phyloP scores from a whole-genome alignment of 805 yeast species.

The Phaffomyces thermotolerans region DNA sequence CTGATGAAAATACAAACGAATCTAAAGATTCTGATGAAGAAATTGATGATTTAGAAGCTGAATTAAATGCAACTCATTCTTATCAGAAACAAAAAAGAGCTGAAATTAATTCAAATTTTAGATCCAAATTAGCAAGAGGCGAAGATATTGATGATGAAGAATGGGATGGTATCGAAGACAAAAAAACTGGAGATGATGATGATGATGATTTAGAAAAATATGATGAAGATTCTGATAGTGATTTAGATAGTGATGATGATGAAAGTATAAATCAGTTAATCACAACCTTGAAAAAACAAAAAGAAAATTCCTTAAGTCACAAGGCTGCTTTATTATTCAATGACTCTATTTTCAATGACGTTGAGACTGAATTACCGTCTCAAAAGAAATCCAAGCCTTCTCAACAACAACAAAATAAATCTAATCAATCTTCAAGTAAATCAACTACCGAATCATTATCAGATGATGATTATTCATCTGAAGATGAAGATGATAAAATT shows the following conservation, averaged over 20 bases:
- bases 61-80: conserved; percentile 76
- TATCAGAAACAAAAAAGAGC: conserved; percentile 59
- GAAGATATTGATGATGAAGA: conserved; percentile 60
- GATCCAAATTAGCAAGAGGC: conserved; percentile 68
- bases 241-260: conserved; percentile 57
- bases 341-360: conserved; percentile 46
- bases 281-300: conserved; percentile 45
- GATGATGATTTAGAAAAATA: conserved; percentile 28
- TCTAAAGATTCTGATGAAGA: conserved; percentile 35
- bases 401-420: conserved; percentile 1
- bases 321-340: conserved; percentile 41
- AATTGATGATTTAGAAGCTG: conserved; percentile 63
- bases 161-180: conserved; percentile 69
- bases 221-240: conserved; percentile 34
- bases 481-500: conserved; percentile 25
- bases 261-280: conserved; percentile 58
- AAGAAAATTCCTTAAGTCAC: conserved; percentile 29
- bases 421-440: conserved; percentile 1
- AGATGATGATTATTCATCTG: conserved; percentile 13
- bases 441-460: conserved; percentile 21
- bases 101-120: conserved; percentile 60
- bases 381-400: conserved; percentile 5
- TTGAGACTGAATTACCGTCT: conserved; percentile 29
- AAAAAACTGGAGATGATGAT: conserved; percentile 30
- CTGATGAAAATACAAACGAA: too few relatives aligned